A percentile compares a stretch with the other conserved stretches of the same genome.
These are phyloP conservation scores for Syzygium jambos DNA, from an alignment of 345 rosid species.

Conservation along the genomic window DNA sequence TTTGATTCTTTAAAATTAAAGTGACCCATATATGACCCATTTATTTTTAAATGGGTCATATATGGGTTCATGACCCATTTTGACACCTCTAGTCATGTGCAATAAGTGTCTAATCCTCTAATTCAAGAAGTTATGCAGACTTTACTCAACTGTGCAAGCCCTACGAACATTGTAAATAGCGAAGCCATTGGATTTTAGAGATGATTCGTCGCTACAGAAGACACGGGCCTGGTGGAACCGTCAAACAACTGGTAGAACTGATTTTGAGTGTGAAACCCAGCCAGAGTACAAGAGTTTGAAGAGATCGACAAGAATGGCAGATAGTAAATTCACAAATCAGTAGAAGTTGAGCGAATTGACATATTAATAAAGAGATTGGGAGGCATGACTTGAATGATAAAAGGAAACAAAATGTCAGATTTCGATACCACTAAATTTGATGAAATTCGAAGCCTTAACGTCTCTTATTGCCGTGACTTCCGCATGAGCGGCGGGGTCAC, in stretches of 20 bases:
- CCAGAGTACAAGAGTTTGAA: neutral
- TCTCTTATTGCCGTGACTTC: slow-evolving; percentile 61
- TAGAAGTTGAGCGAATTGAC: neutral
- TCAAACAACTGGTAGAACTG: neutral
- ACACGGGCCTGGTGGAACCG: neutral
- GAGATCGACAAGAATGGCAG: neutral
- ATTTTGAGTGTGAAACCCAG: neutral
- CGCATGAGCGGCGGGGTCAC: slow-evolving; percentile 87
- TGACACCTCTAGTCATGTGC: no score
- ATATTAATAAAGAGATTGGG: neutral
- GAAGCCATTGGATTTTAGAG: neutral
- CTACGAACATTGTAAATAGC: neutral
- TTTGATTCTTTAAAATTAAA: no score
- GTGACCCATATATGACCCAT: no score
- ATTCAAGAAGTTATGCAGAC: neutral
- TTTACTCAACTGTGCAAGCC: neutral
- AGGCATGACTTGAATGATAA: neutral
- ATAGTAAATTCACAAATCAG: neutral
- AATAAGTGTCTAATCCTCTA: neutral
- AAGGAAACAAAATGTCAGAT: neutral
- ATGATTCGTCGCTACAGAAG: neutral
- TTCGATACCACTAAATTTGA: neutral
- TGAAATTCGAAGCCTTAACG: slow-evolving; percentile 27
- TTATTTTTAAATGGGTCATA: no score
- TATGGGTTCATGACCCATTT: no score